Conservation (phyloP, 495 filamentous ascomycete species). For the Aspergillus coremiiformis region DNA sequence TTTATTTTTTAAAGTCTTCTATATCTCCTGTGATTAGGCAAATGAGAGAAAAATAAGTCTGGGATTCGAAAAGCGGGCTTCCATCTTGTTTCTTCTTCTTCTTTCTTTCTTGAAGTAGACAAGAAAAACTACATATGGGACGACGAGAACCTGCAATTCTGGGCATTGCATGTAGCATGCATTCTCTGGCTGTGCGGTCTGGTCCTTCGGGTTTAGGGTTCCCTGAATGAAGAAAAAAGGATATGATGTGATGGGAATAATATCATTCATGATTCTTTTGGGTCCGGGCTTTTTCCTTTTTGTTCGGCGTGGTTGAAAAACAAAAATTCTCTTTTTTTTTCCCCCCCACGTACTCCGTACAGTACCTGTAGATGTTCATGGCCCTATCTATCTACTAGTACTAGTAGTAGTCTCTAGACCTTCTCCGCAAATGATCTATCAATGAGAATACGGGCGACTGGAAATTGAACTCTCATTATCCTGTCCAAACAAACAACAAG, state of each 20-base stretch:
- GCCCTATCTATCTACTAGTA: too few relatives aligned
- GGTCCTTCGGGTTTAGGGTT: slow-evolving; percentile 1
- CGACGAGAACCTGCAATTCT: neutral
- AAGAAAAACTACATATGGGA: neutral
- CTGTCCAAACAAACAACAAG: neutral
- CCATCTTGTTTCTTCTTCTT: neutral
- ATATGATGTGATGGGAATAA: slow-evolving; percentile 13
- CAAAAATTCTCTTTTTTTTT: slow-evolving; percentile 4
- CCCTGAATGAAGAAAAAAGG: slow-evolving; percentile 1
- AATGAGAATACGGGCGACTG: too few relatives aligned
- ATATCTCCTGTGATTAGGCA: neutral
- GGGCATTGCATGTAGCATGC: neutral
- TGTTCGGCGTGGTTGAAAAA: slow-evolving; percentile 18
- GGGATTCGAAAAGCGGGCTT: neutral
- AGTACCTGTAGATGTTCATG: neutral
- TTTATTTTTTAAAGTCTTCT: neutral
- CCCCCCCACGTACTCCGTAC: neutral
- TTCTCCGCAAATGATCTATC: neutral
- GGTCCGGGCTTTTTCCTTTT: slow-evolving; percentile 14
- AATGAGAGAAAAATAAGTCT: neutral
- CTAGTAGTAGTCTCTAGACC: too few relatives aligned
- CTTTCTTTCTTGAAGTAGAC: neutral
- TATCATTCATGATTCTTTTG: slow-evolving; percentile 19
- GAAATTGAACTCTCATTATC: too few relatives aligned
- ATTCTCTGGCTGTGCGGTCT: slow-evolving; percentile 3